A percentile compares a stretch with the other conserved stretches of the same genome.
These are phyloP conservation scores for Candida sp. DNA, from an alignment of 1,139 yeast species.

Conservation along the genomic window DNA sequence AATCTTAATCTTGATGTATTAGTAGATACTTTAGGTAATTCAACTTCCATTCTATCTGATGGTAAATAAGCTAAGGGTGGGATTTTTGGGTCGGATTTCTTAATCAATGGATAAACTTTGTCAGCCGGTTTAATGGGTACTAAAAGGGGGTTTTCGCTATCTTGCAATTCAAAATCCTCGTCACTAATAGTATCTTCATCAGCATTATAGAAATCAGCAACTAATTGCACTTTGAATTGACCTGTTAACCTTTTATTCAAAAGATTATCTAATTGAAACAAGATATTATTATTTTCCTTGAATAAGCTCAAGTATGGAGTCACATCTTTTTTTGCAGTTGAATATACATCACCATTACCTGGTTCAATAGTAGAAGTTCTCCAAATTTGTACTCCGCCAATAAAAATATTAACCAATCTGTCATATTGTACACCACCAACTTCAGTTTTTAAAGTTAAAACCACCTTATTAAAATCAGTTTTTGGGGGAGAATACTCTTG, in stretches of 20 bases:
- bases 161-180: constrained; percentile 1
- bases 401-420: constrained; percentile 65
- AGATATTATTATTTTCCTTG: constrained; percentile 22
- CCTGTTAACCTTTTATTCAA: constrained; percentile 59
- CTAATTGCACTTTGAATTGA: constrained; percentile 50
- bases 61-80: constrained; percentile 44
- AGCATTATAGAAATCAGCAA: constrained; percentile 45
- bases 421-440: constrained; percentile 74
- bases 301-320: constrained; percentile 56
- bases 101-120: constrained; percentile 26
- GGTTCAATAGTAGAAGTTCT: constrained; percentile 88
- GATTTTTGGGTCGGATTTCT: constrained; percentile 9
- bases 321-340: constrained; percentile 59
- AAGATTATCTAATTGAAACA: constrained; percentile 66
- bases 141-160: constrained; percentile 13
- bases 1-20: constrained; percentile 60
- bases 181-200: constrained; percentile 2
- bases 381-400: constrained; percentile 73
- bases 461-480: constrained; percentile 54
- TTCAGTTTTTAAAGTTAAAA: constrained; percentile 54
- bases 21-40: constrained; percentile 35
- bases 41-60: constrained; percentile 26
- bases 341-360: constrained; percentile 42
- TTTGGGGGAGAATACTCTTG: constrained; percentile 21
- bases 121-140: constrained; percentile 26